Evolutionary conservation across 2,329 filamentous ascomycete genomes (phyloP).

Genomic region (Penicillium brevicompactum): DNA sequence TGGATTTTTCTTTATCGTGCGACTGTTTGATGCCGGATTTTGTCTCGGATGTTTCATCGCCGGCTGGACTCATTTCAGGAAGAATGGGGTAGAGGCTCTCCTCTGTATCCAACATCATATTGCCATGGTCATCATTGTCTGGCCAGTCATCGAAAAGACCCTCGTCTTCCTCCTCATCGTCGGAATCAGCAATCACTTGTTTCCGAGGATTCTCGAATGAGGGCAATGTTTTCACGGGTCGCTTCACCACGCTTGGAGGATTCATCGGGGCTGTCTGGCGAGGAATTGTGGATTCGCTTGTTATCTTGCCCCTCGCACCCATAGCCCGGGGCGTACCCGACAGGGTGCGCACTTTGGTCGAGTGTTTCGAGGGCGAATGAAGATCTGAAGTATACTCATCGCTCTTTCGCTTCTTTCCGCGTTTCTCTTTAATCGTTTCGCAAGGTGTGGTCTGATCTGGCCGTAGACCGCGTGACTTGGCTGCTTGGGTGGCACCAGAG

Average conservation of each 20-base stretch:
- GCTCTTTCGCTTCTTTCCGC: constrained; percentile 53
- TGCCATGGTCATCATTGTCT: constrained; percentile 18
- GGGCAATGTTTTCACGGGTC: constrained; percentile 3
- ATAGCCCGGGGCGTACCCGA: constrained; percentile 12
- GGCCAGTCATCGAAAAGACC: constrained; percentile 28
- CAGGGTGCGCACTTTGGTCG: constrained; percentile 27
- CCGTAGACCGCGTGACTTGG: constrained; percentile 46
- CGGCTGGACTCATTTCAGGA: constrained; percentile 22
- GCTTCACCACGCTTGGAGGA: constrained; percentile 12
- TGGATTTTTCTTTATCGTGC: not conserved
- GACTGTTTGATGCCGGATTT: not conserved
- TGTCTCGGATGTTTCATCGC: constrained; percentile 3
- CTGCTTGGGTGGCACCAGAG: constrained; percentile 43
- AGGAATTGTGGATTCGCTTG: constrained; percentile 3
- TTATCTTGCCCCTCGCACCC: not conserved
- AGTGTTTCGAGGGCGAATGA: constrained; percentile 33
- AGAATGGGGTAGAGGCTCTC: constrained; percentile 34
- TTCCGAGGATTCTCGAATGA: constrained; percentile 11
- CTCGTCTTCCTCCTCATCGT: constrained; percentile 28
- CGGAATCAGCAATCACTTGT: constrained; percentile 38
- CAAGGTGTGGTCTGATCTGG: constrained; percentile 45
- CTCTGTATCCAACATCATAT: constrained; percentile 24
- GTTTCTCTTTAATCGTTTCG: constrained; percentile 37
- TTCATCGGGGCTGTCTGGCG: constrained; percentile 8
- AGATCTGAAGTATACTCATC: constrained; percentile 48